Percentiles rank a stretch among this genome's conserved stretches.
Conservation (phyloP, 1,284 basidiomycete species). For the Peniophora sp. region DNA sequence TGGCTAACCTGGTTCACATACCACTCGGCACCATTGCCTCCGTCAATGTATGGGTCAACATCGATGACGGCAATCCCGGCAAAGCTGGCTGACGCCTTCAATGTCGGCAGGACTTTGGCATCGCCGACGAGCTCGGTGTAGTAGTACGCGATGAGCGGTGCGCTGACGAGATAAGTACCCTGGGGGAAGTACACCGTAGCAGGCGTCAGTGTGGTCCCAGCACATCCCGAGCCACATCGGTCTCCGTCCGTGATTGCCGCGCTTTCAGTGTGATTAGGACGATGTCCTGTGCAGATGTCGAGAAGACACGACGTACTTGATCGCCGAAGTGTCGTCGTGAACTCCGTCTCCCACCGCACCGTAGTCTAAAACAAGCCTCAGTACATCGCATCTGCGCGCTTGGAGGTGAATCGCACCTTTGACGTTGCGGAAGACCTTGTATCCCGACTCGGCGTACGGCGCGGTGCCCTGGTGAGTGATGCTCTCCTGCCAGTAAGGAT, state of each 20-base stretch:
- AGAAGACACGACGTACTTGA: conserved; percentile 38
- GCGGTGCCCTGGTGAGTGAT: conserved; percentile 62
- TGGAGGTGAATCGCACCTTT: conserved; percentile 18
- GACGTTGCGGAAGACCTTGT: conserved; percentile 71
- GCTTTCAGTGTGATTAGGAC: conserved; percentile 20
- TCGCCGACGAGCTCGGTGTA: conserved; percentile 66
- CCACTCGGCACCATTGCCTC: conserved; percentile 42
- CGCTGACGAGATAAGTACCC: conserved; percentile 52
- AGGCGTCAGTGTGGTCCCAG: conserved; percentile 40
- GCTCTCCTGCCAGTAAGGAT: conserved; percentile 64
- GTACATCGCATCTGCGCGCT: too few species aligned
- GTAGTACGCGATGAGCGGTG: conserved; percentile 58
- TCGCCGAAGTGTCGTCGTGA: conserved; percentile 62
- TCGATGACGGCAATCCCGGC: conserved; percentile 63
- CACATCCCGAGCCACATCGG: conserved; percentile 51
- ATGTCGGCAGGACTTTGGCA: conserved; percentile 48
- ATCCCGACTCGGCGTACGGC: conserved; percentile 29
- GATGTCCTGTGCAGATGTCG: neutral
- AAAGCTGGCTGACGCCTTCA: conserved; percentile 51
- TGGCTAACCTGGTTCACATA: conserved; percentile 61
- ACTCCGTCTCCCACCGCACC: conserved; percentile 62
- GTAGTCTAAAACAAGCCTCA: conserved; percentile 37
- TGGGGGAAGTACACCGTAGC: conserved; percentile 52
- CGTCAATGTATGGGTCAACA: conserved; percentile 49
- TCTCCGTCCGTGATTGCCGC: conserved; percentile 47